Evolutionary conservation across 2,329 filamentous ascomycete genomes (phyloP), one percentile per base, ranked within the genome.

Genomic region (Aspergillus viridinutans): DNA sequence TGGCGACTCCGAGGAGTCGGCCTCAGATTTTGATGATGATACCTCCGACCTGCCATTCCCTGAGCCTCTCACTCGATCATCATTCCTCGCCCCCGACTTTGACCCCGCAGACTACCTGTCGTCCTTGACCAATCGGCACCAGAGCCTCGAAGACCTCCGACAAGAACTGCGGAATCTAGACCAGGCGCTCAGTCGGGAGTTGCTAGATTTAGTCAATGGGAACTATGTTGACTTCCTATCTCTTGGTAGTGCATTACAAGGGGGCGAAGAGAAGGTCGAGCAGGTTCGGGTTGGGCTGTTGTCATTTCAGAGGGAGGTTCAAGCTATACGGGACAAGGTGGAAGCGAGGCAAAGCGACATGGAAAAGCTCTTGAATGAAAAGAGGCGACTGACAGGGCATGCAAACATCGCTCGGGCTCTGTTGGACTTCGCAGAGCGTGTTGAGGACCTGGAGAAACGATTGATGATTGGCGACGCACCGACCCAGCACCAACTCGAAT

Each of bases 181-280:
- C 64, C 85, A 90, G 64, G 83, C 88, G 21, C 87, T 99, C 59
- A 90, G 87, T 67, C 85, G 88, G 61, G 94, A 99, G 76, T 82
- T 99, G 2, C 81, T 99, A 20, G 93, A 97, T 76, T 84, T 99
- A 7, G 94, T 99, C 63, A 99, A 99, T 70, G 84, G 88, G 52
- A 96, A 99, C 74, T 97, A 99, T 72, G 88, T 91, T 50, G 89
- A 93, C 56, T 99, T 99, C 66, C 76, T 99, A 4, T 87, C 87
- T 0, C 77, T 99, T 0, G 95, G 94, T 0, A 85, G 83, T 49
- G 90, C 91, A 65, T 77, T 99, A 47, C 85, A 85, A 54, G 92
- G 92, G 2, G 95, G 95, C 7, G 92, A 96, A 68, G 93, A 97
- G 67, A 90, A 88, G 71, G 88, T 97, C 0, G 92, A 96, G 70